phyloP scores from a whole-genome alignment of 2,329 filamentous ascomycete genomes.

The Clarireedia homoeocarpa region DNA sequence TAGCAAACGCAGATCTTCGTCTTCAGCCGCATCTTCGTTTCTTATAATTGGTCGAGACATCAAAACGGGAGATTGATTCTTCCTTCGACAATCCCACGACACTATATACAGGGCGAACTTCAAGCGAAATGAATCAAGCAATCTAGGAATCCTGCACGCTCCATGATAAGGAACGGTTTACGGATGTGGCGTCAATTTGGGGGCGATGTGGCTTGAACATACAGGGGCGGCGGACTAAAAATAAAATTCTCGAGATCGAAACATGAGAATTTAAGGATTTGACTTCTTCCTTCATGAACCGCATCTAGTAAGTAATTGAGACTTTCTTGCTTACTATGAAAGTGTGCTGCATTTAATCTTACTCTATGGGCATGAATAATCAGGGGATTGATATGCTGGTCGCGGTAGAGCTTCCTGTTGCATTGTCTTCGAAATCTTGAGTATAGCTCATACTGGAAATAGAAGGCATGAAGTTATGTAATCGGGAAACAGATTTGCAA shows the following conservation, averaged over 20 bases:
- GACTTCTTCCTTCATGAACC: conserved; percentile 1
- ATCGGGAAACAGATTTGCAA: neutral
- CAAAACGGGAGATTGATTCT: neutral
- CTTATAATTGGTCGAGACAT: neutral
- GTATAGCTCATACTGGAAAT: neutral
- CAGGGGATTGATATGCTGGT: neutral
- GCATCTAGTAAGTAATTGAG: neutral
- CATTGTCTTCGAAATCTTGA: neutral
- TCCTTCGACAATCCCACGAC: neutral
- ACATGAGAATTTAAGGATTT: neutral
- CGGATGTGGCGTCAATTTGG: neutral
- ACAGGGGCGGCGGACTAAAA: neutral
- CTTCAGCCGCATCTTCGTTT: neutral
- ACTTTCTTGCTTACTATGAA: neutral
- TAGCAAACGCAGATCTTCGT: neutral
- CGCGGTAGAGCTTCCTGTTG: neutral
- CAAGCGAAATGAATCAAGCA: neutral
- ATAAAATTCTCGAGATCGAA: neutral
- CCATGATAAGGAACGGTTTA: neutral
- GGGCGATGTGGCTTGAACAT: neutral
- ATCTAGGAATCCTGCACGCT: neutral
- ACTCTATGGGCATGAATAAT: neutral
- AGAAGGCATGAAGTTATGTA: conserved; percentile 2
- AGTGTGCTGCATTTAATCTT: neutral
- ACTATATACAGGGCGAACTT: too few species aligned